Evolutionary conservation across 1,139 yeast species (phyloP), one percentile per base, ranked within the genome.

Genomic region (Protomyces inouyei): DNA sequence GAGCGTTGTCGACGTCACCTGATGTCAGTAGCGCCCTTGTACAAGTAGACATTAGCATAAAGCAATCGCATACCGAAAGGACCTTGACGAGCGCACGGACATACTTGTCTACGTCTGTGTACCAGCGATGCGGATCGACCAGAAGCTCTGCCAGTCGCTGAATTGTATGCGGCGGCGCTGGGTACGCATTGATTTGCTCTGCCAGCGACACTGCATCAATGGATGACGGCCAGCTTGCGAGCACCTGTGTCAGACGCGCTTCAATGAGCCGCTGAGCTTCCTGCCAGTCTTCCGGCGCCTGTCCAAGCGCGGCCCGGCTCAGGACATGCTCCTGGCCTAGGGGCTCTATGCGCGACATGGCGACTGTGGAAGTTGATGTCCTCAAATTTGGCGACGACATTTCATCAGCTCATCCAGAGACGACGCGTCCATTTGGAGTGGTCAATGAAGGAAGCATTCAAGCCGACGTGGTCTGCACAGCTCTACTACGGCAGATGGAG

Each of bases 61-160:
- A 25, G 28, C 37, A 12, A 10, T 16, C 2, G 53, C 35, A 16
- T 35, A 52, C 63, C 35, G 63, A 59, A 5, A 59, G 37, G 38
- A 74, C 72, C 25, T 72, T 72, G 32, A 73, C 74, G 28, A 78
- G 57, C 0, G 82, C 82, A 16, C 73, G 69, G 0, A 77, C 66
- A 56, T 73, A 78, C 68, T 78, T 78, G 43, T 74, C 75, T 0
- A 73, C 74, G 32, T 71, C 73, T 25, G 72, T 70, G 45, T 75
- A 75, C 69, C 77, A 79, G 18, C 77, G 76, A 16, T 66, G 67
- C 0, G 86, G 85, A 12, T 76, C 73, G 0, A 73, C 64, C 1
- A 85, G 67, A 25, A 85, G 72, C 71, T 85, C 89, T 0, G 84
- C 80, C 9, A 85, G 69, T 61, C 89, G 72, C 54, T 79, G 76